Conservation (phyloP, 2,329 filamentous ascomycete genomes). For the Bipolaris cookei region DNA sequence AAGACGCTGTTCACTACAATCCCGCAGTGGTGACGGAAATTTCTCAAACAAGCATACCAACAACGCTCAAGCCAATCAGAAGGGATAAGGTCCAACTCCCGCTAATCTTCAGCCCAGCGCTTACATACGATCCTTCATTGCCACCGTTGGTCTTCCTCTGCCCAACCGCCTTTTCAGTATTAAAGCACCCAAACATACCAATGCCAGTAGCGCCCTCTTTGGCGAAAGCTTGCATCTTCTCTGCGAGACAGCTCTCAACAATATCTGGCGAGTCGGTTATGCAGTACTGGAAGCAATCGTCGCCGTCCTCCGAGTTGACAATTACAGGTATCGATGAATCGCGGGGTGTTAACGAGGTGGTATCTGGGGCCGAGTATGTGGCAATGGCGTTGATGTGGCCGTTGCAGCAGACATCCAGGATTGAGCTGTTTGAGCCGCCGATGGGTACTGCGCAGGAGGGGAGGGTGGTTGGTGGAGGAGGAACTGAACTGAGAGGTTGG, state of each 20-base stretch:
- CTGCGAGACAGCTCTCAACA: slow-evolving; percentile 20
- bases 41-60: slow-evolving; percentile 11
- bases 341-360: slow-evolving; percentile 1
- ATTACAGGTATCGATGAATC: slow-evolving; percentile 11
- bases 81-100: slow-evolving; percentile 11
- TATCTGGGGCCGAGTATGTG: slow-evolving; percentile 26
- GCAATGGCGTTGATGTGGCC: slow-evolving; percentile 37
- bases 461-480: slow-evolving; percentile 30
- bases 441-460: slow-evolving; percentile 36
- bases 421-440: slow-evolving; percentile 36
- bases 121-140: slow-evolving; percentile 14
- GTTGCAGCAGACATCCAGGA: slow-evolving; percentile 41
- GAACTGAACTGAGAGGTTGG: slow-evolving; percentile 24
- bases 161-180: slow-evolving; percentile 10
- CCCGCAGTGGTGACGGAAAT: neutral
- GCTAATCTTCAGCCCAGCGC: slow-evolving; percentile 8
- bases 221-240: slow-evolving; percentile 20
- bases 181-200: slow-evolving; percentile 23
- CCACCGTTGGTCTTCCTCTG: slow-evolving; percentile 10
- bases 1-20: neutral
- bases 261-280: slow-evolving; percentile 23
- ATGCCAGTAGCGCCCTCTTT: neutral
- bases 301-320: slow-evolving; percentile 17
- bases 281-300: slow-evolving; percentile 38
- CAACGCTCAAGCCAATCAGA: slow-evolving; percentile 18